A percentile compares a stretch with the other conserved stretches of the same genome.
Evolutionary conservation across 2,329 filamentous ascomycete genomes (phyloP).

Genomic region (Penicillium sp.): DNA sequence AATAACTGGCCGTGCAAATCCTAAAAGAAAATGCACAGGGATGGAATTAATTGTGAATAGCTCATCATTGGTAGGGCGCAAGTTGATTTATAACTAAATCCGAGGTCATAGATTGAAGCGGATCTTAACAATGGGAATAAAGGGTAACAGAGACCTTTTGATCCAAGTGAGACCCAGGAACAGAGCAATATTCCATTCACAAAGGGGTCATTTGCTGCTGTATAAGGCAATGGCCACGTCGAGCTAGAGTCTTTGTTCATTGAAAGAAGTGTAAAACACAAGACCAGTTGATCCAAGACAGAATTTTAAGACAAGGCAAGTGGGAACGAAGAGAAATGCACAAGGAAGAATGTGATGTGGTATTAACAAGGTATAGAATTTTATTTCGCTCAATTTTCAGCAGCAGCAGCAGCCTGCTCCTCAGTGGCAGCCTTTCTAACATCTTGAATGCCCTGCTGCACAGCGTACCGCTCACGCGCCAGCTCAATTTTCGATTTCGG

Average conservation of each 20-base stretch:
- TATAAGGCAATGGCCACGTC: neutral
- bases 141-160: neutral
- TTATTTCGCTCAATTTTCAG: neutral
- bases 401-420: constrained; percentile 1
- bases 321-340: neutral
- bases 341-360: neutral
- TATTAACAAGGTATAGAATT: neutral
- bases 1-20: neutral
- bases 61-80: neutral
- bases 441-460: constrained; percentile 32
- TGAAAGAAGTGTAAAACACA: no score
- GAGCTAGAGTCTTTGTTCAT: neutral
- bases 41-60: neutral
- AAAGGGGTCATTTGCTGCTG: neutral
- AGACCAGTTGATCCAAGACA: no score
- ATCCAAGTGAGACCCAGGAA: neutral
- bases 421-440: constrained; percentile 14
- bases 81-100: neutral
- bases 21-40: neutral
- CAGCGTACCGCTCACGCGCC: constrained; percentile 58
- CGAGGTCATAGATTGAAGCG: neutral
- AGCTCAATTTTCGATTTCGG: constrained; percentile 56
- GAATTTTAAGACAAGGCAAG: neutral
- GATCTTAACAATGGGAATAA: neutral
- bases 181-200: neutral